Conservation (phyloP, 345 rosid genomes). For the Raphanus sativus region DNA sequence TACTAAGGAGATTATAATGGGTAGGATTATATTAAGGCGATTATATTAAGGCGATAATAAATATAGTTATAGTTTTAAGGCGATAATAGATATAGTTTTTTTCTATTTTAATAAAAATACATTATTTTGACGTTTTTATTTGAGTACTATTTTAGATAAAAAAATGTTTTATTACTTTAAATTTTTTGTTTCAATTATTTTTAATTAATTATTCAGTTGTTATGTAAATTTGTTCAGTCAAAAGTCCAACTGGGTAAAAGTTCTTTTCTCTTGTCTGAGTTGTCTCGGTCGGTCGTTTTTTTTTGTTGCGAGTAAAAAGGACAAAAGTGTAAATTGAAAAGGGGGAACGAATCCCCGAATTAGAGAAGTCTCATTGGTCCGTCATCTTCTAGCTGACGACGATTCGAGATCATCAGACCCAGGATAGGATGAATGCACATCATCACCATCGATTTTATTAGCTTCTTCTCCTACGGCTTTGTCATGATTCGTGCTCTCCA, state of each 20-base stretch:
- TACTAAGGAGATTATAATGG: too few species aligned
- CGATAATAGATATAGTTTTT: too few species aligned
- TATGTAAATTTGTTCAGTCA: not conserved
- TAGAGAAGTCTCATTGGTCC: not conserved
- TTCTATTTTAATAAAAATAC: too few species aligned
- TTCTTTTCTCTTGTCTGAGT: not conserved
- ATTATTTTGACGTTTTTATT: too few species aligned
- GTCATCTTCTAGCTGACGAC: not conserved
- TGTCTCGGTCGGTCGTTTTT: not conserved
- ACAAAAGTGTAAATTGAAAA: not conserved
- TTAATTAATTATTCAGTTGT: not conserved
- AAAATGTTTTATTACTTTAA: too few species aligned
- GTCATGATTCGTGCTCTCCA: slow-evolving; percentile 19
- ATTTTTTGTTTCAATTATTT: not conserved
- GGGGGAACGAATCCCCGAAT: slow-evolving; percentile 8
- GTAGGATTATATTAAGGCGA: too few species aligned
- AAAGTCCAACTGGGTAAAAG: slow-evolving; percentile 10
- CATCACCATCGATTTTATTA: not conserved
- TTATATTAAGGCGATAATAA: too few species aligned
- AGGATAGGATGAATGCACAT: not conserved
- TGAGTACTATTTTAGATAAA: too few species aligned
- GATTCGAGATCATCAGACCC: slow-evolving; percentile 21
- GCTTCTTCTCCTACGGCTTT: not conserved
- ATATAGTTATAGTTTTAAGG: too few species aligned
- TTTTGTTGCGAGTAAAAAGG: not conserved